Base-by-base conservation (phyloP, 805 yeast genomes). In the Allodekkera sacchari region DNA sequence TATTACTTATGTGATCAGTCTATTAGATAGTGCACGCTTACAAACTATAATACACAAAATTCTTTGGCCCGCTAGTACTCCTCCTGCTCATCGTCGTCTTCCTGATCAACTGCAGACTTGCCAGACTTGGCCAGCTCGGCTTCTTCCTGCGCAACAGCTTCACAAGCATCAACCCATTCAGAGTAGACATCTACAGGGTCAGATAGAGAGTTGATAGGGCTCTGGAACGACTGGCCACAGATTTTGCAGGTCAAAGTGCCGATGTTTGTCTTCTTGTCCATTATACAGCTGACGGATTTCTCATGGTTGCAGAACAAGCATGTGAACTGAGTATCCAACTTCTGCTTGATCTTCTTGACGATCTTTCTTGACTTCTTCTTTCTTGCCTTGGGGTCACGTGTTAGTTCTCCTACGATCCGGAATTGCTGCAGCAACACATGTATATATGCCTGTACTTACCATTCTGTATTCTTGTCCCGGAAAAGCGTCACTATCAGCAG, bases 111-210 rank as follows among this genome's bases (percentile, higher is more conserved):
- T 10, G 37, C 42, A 16, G 27, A 34, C 20, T 50, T 61, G 18
- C 45, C 58, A 10, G 49, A 58, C 5, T 46, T 53, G 22, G 35
- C 42, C 16, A 39, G 18, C 6, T 27, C 32, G 7, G 39, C 46
- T 28, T 47, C 53, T 61, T 79, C 84, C 43, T 81, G 83, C 0
- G 89, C 92, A 32, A 83, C 80, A 21, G 83, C 85, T 48, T 82
- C 94, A 59, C 89, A 83, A 1, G 97, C 97, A 63, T 89, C 98
- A 32, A 85, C 85, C 98, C 98, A 89, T 55, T 89, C 97, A 30
- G 94, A 80, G 53, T 89, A 89, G 11, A 89, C 82, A 59, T 89
- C 98, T 25, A 89, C 87, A 0, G 98, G 95, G 36, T 83, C 95
- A 11, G 85, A 75, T 31, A 81, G 63, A 4, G 84, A 73, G 54